phyloP scores from a whole-genome alignment of 306 rosid species.

The Spatholobus suberectus region DNA sequence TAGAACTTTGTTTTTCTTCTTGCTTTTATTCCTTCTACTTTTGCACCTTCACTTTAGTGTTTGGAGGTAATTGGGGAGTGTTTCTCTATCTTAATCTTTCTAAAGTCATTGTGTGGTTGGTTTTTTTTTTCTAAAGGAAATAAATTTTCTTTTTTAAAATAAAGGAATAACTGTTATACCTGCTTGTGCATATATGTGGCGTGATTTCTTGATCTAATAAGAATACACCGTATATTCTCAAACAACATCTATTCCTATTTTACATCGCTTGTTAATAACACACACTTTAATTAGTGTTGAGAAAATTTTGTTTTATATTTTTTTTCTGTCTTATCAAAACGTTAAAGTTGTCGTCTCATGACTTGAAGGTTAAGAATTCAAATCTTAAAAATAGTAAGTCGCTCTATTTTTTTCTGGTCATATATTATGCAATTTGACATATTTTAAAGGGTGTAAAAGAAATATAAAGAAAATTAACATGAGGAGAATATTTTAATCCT shows the following conservation, averaged over 20 bases:
- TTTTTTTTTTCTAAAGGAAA: neutral
- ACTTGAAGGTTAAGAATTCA: neutral
- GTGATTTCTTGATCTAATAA: slow-evolving; percentile 40
- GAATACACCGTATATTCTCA: slow-evolving; percentile 9
- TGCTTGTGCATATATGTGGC: slow-evolving; percentile 34
- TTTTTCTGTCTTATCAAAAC: neutral
- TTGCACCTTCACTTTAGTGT: slow-evolving; percentile 38
- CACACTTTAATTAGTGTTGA: neutral
- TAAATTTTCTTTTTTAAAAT: neutral
- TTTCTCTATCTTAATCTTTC: slow-evolving; percentile 23
- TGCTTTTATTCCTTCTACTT: slow-evolving; percentile 42
- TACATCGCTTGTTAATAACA: neutral
- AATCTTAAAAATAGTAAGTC: neutral
- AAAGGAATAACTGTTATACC: slow-evolving; percentile 13
- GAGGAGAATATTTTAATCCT: slow-evolving; percentile 7
- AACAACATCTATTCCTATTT: neutral
- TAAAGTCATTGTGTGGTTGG: neutral
- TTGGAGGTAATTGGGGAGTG: slow-evolving; percentile 42
- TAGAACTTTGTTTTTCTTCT: slow-evolving; percentile 46
- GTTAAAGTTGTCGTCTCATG: slow-evolving; percentile 3
- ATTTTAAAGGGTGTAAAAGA: neutral
- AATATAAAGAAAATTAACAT: neutral
- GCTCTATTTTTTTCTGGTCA: neutral
- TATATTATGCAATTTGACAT: neutral
- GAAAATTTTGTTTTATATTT: neutral